Conservation (phyloP, 768 basidiomycete species). For the Mrakia blollopis region DNA sequence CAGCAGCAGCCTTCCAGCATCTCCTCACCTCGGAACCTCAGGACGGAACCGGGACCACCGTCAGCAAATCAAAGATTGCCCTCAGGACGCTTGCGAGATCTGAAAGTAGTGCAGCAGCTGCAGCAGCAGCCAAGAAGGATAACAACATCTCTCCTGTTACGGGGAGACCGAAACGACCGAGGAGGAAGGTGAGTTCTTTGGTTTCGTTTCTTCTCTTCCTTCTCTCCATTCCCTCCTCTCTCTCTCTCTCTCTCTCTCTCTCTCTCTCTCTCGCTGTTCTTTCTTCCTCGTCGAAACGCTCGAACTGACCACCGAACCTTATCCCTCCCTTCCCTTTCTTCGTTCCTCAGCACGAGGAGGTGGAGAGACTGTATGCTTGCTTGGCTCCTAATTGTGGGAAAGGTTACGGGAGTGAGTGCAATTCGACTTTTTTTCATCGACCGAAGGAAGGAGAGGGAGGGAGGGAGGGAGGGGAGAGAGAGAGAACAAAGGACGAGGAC, state of each 20-base stretch:
- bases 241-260: too few species aligned
- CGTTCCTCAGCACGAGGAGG: slow-evolving; percentile 17
- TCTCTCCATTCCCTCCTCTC: too few species aligned
- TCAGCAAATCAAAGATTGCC: too few species aligned
- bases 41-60: not conserved
- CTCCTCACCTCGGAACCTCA: not conserved
- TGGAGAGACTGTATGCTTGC: slow-evolving; percentile 23
- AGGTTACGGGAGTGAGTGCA: slow-evolving; percentile 7
- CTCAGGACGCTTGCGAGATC: too few species aligned
- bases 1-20: not conserved
- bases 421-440: not conserved
- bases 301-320: not conserved
- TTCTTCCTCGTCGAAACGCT: not conserved
- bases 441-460: too few species aligned
- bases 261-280: not conserved
- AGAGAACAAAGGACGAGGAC: not conserved
- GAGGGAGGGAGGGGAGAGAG: not conserved
- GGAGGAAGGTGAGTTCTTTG: slow-evolving; percentile 14
- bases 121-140: not conserved
- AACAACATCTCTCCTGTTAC: slow-evolving; percentile 31
- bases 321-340: not conserved
- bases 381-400: not conserved
- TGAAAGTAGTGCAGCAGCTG: not conserved
- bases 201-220: not conserved
- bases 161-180: slow-evolving; percentile 23